A percentile compares a stretch with the other conserved stretches of the same genome.
phyloP scores from a whole-genome alignment of 2,329 filamentous ascomycete species.

The Whalleya microplaca region DNA sequence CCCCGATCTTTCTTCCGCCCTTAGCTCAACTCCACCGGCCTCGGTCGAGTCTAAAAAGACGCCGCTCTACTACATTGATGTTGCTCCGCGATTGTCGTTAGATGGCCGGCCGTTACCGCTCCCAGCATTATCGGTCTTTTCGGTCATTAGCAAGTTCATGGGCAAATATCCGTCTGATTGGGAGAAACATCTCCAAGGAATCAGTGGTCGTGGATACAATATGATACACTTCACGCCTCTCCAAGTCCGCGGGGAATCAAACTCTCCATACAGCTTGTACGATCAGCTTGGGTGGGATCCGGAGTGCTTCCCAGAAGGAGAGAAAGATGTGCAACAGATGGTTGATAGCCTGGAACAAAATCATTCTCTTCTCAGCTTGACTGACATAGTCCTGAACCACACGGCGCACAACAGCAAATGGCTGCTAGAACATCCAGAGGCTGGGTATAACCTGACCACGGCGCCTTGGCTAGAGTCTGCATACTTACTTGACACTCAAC shows the following conservation, averaged over 20 bases:
- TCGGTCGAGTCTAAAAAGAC: conserved; percentile 67
- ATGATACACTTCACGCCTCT: conserved; percentile 98
- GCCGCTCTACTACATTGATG: conserved; percentile 87
- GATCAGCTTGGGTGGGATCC: conserved; percentile 90
- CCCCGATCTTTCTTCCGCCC: conserved; percentile 70
- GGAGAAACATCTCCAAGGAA: conserved; percentile 86
- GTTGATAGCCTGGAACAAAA: conserved; percentile 82
- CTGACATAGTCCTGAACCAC: conserved; percentile 97
- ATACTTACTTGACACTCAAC: conserved; percentile 61
- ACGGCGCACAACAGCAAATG: conserved; percentile 95
- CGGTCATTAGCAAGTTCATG: conserved; percentile 97
- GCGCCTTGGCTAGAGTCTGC: conserved; percentile 77
- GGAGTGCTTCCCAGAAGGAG: conserved; percentile 79
- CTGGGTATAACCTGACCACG: conserved; percentile 91
- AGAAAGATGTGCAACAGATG: conserved; percentile 77
- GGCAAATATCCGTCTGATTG: conserved; percentile 88
- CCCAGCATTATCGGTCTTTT: conserved; percentile 88
- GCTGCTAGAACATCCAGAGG: conserved; percentile 92
- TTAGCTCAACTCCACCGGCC: conserved; percentile 49
- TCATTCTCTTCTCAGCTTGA: conserved; percentile 83
- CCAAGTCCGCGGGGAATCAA: conserved; percentile 84
- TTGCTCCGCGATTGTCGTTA: conserved; percentile 78
- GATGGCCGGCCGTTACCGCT: conserved; percentile 77
- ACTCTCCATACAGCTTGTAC: conserved; percentile 96
- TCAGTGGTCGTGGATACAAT: conserved; percentile 92